Evolutionary conservation across 2,329 filamentous ascomycete genomes (phyloP), one percentile per base, ranked within the genome.

Genomic region (Pezizomycotina sp.): DNA sequence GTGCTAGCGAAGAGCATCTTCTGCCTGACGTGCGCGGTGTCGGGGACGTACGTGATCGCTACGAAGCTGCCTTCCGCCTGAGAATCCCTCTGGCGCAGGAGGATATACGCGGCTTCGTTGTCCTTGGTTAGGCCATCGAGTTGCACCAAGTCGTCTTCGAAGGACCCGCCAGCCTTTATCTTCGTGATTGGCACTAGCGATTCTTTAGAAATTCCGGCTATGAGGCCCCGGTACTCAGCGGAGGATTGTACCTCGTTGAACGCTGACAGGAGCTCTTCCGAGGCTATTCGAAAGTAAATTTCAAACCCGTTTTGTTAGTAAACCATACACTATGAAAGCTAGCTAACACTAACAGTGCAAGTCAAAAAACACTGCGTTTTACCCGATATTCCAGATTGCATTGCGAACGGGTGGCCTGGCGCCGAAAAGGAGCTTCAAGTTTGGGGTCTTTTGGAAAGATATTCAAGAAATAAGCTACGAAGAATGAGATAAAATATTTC

Each of bases 1-100:
- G 80, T 84, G 15, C 73, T 70, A 4, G 80, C 79, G 56, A 86
- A 84, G 14, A 89, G 68, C 75, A 81, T 89, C 64, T 89, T 89
- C 55, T 82, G 76, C 24, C 80, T 73, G 38, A 89, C 79, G 18
- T 75, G 77, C 24, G 80, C 80, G 1, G 69, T 55, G 56, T 86
- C 77, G 16, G 80, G 81, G 4, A 89, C 72, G 56, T 83, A 89
- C 22, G 78, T 82, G 22, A 84, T 62, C 28, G 74, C 77, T 16
- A 77, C 60, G 46, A 83, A 71, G n/a, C 67, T 68, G 3, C 62
- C 56, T 27, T 55, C 49, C 6, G 52, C 36, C 4, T 36, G 32
- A 23, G 58, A 55, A 33, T 71, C 63, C 55, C 74, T 65, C 36
- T 75, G 72, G 31, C 78, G 75, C 26, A 89, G 69, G 50, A 89